Evolutionary conservation across 1,284 basidiomycete genomes (phyloP), one percentile per base, ranked within the genome.

Genomic region (Stygiomarasmius scandens): DNA sequence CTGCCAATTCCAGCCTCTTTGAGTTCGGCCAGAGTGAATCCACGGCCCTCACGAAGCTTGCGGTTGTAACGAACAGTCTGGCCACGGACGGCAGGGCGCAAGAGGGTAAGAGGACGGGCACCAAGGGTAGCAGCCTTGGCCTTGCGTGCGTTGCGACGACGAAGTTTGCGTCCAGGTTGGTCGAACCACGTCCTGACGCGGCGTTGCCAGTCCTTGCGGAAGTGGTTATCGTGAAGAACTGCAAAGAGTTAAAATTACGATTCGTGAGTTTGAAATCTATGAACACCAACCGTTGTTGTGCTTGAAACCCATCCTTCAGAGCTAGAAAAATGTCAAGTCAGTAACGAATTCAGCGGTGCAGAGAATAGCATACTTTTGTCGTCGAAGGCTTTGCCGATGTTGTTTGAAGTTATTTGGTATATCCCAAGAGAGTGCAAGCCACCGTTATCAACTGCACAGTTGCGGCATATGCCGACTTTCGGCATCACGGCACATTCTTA

Each of bases 21-120:
- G 75, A 99, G 85, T 80, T 99, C 96, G 61, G 87, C 86, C 56
- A 94, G 77, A 64, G 96, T 96, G 85, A 99, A 99, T 63, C 96
- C 96, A 70, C 95, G 93, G 64, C 96, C 96, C 77, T 96, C 93
- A 67, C 96, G 93, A 71, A 99, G 75, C 80, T 98, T 97, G 78
- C 92, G 90, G 87, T 99, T 99, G 92, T 99, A 99, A 70, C 95
- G 94, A 70, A 98, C 85, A 60, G 96, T 98, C 71, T 95, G 96
- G 66, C 85, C 95, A 76, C 95, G 95, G 70, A 99, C 97, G 64
- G 96, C 96, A 58, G 96, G 96, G 71, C 97, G 95, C 70, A 99
- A 93, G 71, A 90, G 89, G 66, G 89, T 84, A 66, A 95, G 85
- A 61, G 96, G 96, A 69, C 95, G 92, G 65, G 96, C 93, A 69